Percentiles rank a stretch among this genome's conserved stretches.
These are phyloP conservation scores for Mycena vulgaris DNA, from an alignment of 768 basidiomycete genomes.

Conservation along the genomic window DNA sequence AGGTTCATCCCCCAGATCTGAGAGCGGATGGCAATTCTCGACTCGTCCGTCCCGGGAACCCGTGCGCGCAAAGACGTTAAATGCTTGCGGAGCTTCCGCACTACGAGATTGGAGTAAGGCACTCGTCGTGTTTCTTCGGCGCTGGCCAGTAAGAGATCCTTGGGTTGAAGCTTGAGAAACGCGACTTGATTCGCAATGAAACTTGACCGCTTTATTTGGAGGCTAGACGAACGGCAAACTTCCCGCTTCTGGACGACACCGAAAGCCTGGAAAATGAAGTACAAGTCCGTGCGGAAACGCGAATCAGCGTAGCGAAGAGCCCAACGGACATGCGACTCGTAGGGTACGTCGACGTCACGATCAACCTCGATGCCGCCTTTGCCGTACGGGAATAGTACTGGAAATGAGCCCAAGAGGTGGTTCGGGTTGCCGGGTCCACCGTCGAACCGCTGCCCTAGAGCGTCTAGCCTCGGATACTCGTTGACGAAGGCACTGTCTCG, in stretches of 20 bases:
- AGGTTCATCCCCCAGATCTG: conserved; percentile 57
- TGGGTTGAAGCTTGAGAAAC: conserved; percentile 44
- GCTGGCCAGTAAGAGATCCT: conserved; percentile 50
- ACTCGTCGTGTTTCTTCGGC: conserved; percentile 49
- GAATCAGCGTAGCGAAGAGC: conserved; percentile 47
- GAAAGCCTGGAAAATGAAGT: conserved; percentile 50
- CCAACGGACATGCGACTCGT: conserved; percentile 49
- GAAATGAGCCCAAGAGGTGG: conserved; percentile 50
- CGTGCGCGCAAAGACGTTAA: conserved; percentile 41
- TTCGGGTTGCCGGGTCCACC: conserved; percentile 46
- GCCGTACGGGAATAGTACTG: conserved; percentile 54
- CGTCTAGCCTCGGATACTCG: conserved; percentile 44
- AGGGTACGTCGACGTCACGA: conserved; percentile 38
- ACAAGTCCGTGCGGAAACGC: conserved; percentile 46
- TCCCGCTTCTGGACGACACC: conserved; percentile 49
- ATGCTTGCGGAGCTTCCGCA: conserved; percentile 44
- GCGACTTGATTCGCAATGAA: conserved; percentile 42
- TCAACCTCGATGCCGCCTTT: conserved; percentile 50
- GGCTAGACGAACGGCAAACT: conserved; percentile 40
- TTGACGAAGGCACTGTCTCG: conserved; percentile 42
- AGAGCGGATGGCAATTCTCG: conserved; percentile 38
- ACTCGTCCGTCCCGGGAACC: conserved; percentile 54
- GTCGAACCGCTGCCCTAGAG: conserved; percentile 31
- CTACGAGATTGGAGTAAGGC: conserved; percentile 43
- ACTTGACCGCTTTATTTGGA: conserved; percentile 50